Evolutionary conservation across 139 green algal genomes (phyloP), one percentile per base, ranked within the genome.

Genomic region (Mesotaenium endlicherianum): DNA sequence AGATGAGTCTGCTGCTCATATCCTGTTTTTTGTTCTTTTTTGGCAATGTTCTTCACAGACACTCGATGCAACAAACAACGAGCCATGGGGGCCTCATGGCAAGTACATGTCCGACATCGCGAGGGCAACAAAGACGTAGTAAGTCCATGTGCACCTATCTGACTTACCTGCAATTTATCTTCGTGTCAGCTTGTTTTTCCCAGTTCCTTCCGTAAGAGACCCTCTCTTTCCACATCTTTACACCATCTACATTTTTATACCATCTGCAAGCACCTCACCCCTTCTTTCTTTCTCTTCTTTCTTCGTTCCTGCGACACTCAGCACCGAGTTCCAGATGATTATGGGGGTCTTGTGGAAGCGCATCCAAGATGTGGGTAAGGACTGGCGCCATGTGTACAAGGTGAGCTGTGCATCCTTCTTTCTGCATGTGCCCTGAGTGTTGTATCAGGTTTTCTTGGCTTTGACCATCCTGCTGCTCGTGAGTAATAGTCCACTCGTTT

Each of bases 311-410:
- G 14, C 4, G 45, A 31, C 70, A 78, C 11, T n/a, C 75, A 82
- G 41, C 41, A 58, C 79, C 3, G 84, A 89, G 5, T 88, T 57
- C 38, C 39, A 71, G 26, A 60, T 89, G n/a, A 79, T 92, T 3
- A 86, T 92, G 83, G 11, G 38, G 16, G 71, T 90, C 11, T 45
- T 92, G 14, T 79, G 59, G 53, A 86, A 87, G 67, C 77, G 88
- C 38, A 16, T 91, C 11, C 36, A 82, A 31, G 49, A 87, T 26
- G 69, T 31, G 2, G 89, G 71, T 26, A 58, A 90, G 40, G 42
- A 89, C 47, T 92, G 89, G 89, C 38, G 89, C 6, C 84, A 92
- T 42, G 86, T 91, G 40, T 92, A 92, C 75, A 92, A 92, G 75
- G 75, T 82, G 41, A 30, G 41, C 6, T 70, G 5, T 77, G 0